A percentile compares a stretch with the other conserved stretches of the same genome.
Conservation (phyloP, 352 stramenopile species). For the Pilasporangium apinafurcum region DNA sequence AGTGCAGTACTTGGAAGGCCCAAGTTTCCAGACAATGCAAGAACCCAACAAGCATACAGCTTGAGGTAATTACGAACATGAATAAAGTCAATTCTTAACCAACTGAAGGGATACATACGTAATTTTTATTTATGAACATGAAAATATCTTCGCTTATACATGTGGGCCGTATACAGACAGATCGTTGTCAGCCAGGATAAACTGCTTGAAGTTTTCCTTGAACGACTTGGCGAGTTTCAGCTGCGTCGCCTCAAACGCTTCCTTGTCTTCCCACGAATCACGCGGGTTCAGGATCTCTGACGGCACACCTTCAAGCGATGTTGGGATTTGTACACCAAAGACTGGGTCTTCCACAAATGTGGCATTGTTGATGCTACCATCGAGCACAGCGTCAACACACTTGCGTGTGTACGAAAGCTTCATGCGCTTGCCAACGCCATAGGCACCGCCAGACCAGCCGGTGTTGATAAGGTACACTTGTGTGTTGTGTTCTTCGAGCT, state of each 20-base stretch:
- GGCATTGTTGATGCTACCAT: conserved; percentile 57
- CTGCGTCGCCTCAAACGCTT: conserved; percentile 65
- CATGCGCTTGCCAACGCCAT: conserved; percentile 96
- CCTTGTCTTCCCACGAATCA: conserved; percentile 77
- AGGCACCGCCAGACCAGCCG: conserved; percentile 93
- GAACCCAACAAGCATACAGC: too few species aligned
- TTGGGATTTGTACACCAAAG: conserved; percentile 70
- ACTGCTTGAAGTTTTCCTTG: conserved; percentile 83
- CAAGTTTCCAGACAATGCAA: conserved; percentile 14
- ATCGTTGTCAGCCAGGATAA: conserved; percentile 71
- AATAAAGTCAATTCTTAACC: too few species aligned
- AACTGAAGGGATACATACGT: too few species aligned
- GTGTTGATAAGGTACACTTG: conserved; percentile 88
- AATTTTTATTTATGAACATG: too few species aligned
- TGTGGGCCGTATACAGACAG: conserved; percentile 55
- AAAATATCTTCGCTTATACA: too few species aligned
- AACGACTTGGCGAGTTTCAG: conserved; percentile 74
- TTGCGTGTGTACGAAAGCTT: conserved; percentile 86
- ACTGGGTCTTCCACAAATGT: conserved; percentile 65
- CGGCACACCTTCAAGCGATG: conserved; percentile 52
- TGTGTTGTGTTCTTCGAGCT: conserved; percentile 39
- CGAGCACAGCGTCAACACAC: conserved; percentile 69
- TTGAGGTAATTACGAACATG: too few species aligned
- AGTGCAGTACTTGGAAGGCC: conserved; percentile 36
- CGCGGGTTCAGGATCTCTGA: conserved; percentile 70